These are phyloP conservation scores for Plasmodium berghei DNA, from an alignment of 169 alveolate genomes.

Conservation along the genomic window DNA sequence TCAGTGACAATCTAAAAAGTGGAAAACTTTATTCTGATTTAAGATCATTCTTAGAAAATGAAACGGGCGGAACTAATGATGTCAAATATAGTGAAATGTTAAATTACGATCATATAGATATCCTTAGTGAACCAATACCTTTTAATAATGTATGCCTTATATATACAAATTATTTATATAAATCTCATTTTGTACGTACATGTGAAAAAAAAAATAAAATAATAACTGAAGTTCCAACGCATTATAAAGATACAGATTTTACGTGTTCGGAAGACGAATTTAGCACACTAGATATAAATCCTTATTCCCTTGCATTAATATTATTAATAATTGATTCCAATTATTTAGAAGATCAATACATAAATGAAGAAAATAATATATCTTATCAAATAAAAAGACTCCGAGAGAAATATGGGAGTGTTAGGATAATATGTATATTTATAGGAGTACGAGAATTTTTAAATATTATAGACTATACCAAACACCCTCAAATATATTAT, in stretches of 20 bases:
- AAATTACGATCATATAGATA: conserved; percentile 1
- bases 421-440: conserved; percentile 54
- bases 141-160: conserved; percentile 35
- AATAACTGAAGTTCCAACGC: background rate
- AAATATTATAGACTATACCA: conserved; percentile 17
- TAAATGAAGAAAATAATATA: conserved; percentile 6
- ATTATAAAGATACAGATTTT: background rate
- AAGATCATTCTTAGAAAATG: conserved; percentile 25
- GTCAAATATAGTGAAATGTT: conserved; percentile 39
- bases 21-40: conserved; percentile 18
- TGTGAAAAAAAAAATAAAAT: conserved; percentile 13
- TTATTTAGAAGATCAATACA: conserved; percentile 31
- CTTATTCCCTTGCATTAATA: conserved; percentile 44
- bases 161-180: conserved; percentile 49
- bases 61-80: conserved; percentile 31
- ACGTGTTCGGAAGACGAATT: conserved; percentile 11
- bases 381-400: conserved; percentile 29
- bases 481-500: conserved; percentile 1
- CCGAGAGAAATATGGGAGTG: conserved; percentile 35
- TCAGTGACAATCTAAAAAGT: conserved; percentile 48
- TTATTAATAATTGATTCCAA: conserved; percentile 37
- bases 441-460: conserved; percentile 66
- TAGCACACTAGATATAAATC: background rate
- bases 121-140: background rate
- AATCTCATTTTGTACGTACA: conserved; percentile 43